These are phyloP conservation scores for Ogataea haglerorum DNA, from an alignment of 805 yeast species.

Conservation along the genomic window DNA sequence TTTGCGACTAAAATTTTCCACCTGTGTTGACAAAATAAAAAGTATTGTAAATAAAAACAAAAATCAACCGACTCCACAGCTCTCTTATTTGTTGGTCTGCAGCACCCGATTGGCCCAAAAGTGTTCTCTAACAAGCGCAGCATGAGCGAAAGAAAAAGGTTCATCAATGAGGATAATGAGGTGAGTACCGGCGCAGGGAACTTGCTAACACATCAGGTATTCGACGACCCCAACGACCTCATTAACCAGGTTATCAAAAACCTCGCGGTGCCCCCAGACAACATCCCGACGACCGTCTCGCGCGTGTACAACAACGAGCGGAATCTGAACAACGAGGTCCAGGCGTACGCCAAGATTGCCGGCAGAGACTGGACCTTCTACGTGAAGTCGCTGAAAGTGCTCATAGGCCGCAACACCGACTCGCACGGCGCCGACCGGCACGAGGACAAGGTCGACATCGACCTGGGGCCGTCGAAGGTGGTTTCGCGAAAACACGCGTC, in stretches of 20 bases:
- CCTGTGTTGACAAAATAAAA: conserved; percentile 20
- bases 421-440: conserved; percentile 18
- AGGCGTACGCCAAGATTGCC: conserved; percentile 95
- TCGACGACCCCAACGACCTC: conserved; percentile 60
- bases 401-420: conserved; percentile 86
- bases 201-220: conserved; percentile 22
- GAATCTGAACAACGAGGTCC: conserved; percentile 72
- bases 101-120: conserved; percentile 1
- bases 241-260: conserved; percentile 72
- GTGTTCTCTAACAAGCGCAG: not conserved
- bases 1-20: conserved; percentile 10
- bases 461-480: conserved; percentile 96
- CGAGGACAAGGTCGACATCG: conserved; percentile 61
- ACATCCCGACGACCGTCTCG: conserved; percentile 65
- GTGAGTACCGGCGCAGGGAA: conserved; percentile 11
- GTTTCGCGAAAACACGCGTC: conserved; percentile 89
- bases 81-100: not conserved
- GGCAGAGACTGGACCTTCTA: conserved; percentile 93
- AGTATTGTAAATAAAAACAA: conserved; percentile 20
- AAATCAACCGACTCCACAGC: conserved; percentile 9
- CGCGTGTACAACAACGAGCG: conserved; percentile 69
- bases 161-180: conserved; percentile 20
- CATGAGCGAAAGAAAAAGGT: conserved; percentile 24
- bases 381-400: conserved; percentile 70
- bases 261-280: conserved; percentile 66